A percentile compares a stretch with the other conserved stretches of the same genome.
phyloP scores from a whole-genome alignment of 1,139 yeast species.

The Suhomyces bokatorum region DNA sequence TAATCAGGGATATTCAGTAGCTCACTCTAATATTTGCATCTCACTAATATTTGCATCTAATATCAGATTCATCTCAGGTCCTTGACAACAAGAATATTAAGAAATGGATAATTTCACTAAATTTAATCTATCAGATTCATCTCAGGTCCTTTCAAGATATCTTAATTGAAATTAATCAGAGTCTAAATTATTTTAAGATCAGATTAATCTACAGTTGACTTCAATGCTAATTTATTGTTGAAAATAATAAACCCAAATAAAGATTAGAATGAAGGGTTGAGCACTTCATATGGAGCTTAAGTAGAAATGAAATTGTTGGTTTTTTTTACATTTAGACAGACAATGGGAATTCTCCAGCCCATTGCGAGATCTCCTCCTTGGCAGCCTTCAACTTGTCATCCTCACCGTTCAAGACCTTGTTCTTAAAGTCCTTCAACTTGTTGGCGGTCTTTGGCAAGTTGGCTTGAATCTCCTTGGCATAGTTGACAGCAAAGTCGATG shows the following conservation, averaged over 20 bases:
- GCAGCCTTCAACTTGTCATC: slow-evolving; percentile 61
- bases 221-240: slow-evolving; percentile 12
- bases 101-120: too few relatives aligned
- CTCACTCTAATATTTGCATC: too few relatives aligned
- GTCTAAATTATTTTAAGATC: too few relatives aligned
- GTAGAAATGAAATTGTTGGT: slow-evolving; percentile 9
- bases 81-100: too few relatives aligned
- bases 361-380: slow-evolving; percentile 77
- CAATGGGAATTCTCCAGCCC: slow-evolving; percentile 95
- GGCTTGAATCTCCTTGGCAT: slow-evolving; percentile 74
- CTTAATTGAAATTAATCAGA: too few relatives aligned
- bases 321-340: slow-evolving; percentile 50
- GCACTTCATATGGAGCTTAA: slow-evolving; percentile 8
- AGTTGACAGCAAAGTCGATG: slow-evolving; percentile 80
- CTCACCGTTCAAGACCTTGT: slow-evolving; percentile 68
- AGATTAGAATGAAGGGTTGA: slow-evolving; percentile 13
- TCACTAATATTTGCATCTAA: too few relatives aligned
- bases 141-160: too few relatives aligned
- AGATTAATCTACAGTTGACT: neutral
- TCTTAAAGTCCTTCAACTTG: slow-evolving; percentile 92
- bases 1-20: too few relatives aligned
- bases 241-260: slow-evolving; percentile 13
- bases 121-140: too few relatives aligned
- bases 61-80: too few relatives aligned
- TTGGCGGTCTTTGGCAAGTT: slow-evolving; percentile 82